Percentiles rank a stretch among this genome's conserved stretches.
phyloP scores from a whole-genome alignment of 192 early-diverging fungal genomes.

The Backusella morwellensis region DNA sequence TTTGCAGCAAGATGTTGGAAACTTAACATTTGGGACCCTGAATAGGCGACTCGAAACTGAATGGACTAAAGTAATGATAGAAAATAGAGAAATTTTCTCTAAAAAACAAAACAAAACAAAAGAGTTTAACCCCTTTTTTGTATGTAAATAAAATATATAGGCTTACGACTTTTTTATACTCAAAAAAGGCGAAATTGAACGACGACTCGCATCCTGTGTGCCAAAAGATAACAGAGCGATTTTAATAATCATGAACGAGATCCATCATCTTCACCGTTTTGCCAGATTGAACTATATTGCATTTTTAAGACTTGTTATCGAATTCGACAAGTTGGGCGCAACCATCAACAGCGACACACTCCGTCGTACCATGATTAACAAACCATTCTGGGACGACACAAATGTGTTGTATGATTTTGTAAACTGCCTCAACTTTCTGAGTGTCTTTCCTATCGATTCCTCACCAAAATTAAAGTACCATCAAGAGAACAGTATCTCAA shows the following conservation, averaged over 20 bases:
- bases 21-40: not conserved
- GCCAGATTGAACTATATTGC: slow-evolving; percentile 15
- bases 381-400: not conserved
- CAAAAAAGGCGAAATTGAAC: slow-evolving; percentile 20
- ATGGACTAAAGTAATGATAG: slow-evolving; percentile 11
- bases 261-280: not conserved
- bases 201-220: not conserved
- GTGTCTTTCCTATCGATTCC: not conserved
- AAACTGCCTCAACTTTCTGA: not conserved
- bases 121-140: not conserved
- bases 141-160: not conserved
- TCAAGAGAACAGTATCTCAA: not conserved
- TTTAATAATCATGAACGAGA: not conserved
- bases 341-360: not conserved
- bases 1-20: not conserved
- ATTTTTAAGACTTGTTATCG: not conserved
- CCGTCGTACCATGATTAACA: not conserved
- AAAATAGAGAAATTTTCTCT: not conserved
- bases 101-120: not conserved
- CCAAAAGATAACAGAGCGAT: not conserved
- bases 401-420: not conserved
- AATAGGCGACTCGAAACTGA: not conserved
- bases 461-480: not conserved
- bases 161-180: slow-evolving; percentile 13
- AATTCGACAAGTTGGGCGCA: not conserved